Conservation (phyloP, 2,329 filamentous ascomycete genomes). For the Fusarium camptoceras region DNA sequence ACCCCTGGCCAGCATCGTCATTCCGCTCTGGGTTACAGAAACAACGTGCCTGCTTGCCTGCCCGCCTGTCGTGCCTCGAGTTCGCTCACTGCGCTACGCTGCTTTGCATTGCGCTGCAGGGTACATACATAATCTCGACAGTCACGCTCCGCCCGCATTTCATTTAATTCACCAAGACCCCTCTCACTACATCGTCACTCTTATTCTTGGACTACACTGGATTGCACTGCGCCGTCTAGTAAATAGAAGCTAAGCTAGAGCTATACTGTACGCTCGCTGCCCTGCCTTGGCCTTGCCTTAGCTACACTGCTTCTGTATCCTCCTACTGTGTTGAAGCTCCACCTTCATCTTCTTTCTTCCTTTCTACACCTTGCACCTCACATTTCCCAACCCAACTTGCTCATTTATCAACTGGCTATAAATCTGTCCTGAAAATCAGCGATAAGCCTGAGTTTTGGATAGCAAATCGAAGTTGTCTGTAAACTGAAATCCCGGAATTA, state of each 20-base stretch:
- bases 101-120: conserved; percentile 34
- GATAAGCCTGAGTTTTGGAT: conserved; percentile 25
- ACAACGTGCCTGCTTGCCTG: conserved; percentile 35
- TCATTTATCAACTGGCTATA: conserved; percentile 22
- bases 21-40: conserved; percentile 41
- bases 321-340: conserved; percentile 26
- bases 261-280: conserved; percentile 14
- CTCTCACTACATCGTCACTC: conserved; percentile 20
- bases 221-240: conserved; percentile 26
- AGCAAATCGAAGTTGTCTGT: conserved; percentile 12
- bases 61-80: conserved; percentile 17
- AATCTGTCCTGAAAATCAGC: conserved; percentile 37
- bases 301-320: conserved; percentile 26
- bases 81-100: conserved; percentile 25
- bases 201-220: conserved; percentile 25
- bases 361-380: conserved; percentile 32
- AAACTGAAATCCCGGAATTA: conserved; percentile 5
- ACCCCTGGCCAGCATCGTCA: conserved; percentile 47
- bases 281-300: conserved; percentile 23
- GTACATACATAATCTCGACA: conserved; percentile 42
- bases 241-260: conserved; percentile 32
- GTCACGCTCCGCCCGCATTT: conserved; percentile 43
- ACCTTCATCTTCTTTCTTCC: conserved; percentile 27
- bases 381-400: conserved; percentile 29
- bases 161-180: conserved; percentile 37